phyloP scores from a whole-genome alignment of 2,329 filamentous ascomycete genomes.

The Reticulascus tulasneorum region DNA sequence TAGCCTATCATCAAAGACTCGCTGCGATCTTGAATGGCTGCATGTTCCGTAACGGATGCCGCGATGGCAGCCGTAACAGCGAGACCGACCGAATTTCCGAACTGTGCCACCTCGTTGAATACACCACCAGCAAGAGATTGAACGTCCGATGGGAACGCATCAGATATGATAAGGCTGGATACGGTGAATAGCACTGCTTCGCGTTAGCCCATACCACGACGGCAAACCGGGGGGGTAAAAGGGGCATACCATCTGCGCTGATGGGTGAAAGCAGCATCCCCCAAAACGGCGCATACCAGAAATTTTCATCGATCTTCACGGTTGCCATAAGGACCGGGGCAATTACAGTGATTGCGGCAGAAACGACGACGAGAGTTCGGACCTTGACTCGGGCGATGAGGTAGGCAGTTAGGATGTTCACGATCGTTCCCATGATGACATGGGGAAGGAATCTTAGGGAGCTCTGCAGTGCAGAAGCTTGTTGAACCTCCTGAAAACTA shows the following conservation, averaged over 20 bases:
- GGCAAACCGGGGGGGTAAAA: no score
- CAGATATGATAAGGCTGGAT: slow-evolving; percentile 49
- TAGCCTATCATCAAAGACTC: slow-evolving; percentile 46
- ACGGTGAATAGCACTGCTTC: slow-evolving; percentile 49
- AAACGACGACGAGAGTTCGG: slow-evolving; percentile 31
- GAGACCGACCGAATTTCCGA: slow-evolving; percentile 51
- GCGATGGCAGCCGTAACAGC: slow-evolving; percentile 47
- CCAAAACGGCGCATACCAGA: slow-evolving; percentile 45
- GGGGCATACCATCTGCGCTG: slow-evolving; percentile 32
- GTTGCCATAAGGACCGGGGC: slow-evolving; percentile 54
- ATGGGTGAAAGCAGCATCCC: slow-evolving; percentile 41
- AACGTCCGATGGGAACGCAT: slow-evolving; percentile 47
- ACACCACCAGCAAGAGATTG: slow-evolving; percentile 58
- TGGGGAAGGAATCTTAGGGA: slow-evolving; percentile 45
- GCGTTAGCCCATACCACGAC: background rate
- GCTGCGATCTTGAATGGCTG: slow-evolving; percentile 15
- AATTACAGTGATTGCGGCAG: slow-evolving; percentile 38
- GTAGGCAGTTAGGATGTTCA: slow-evolving; percentile 39
- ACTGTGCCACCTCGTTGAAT: slow-evolving; percentile 55
- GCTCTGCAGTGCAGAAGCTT: slow-evolving; percentile 38
- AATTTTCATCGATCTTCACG: slow-evolving; percentile 40
- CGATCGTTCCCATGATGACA: slow-evolving; percentile 36
- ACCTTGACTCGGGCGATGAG: slow-evolving; percentile 35
- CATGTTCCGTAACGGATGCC: slow-evolving; percentile 37
- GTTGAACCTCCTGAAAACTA: slow-evolving; percentile 46